Evolutionary conservation across 441 rosid species (phyloP), one percentile per base, ranked within the genome.

Genomic region (Flueggea neowawraea): DNA sequence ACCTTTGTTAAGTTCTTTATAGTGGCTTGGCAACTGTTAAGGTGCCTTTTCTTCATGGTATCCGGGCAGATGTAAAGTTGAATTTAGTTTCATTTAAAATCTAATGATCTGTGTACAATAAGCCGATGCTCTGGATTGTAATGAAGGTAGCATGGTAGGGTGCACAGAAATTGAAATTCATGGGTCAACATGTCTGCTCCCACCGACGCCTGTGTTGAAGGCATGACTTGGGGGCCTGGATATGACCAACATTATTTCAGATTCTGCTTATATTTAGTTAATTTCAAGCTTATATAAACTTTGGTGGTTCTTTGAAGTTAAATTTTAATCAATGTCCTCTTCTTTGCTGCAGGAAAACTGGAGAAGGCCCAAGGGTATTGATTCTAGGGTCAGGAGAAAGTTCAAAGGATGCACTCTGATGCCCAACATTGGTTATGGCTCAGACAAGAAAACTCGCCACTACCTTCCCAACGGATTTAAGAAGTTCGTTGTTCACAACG

Each of bases 301-400:
- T 9, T 47, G 54, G 15, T n/a, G 16, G 15, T 53, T 16, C 5
- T 16, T 16, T 53, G 14, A 22, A 31, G n/a, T 60, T 28, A 22
- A 6, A 15, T 47, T 47, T 10, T 11, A 9, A 14, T 9, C 1
- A 47, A 47, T 47, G 50, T 47, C 0, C 5, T 47, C n/a, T 47
- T 47, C 0, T 5, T 10, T 54, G 33, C 51, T 65, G 51, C 77
- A 87, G 91, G 28, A 61, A 52, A 87, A 58, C 74, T 87, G 91
- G 91, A 55, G 87, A 48, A 81, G 91, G 79, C 91, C 94, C 0
- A 85, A 87, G 86, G 91, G 91, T 80, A 87, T 85, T 64, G 91
- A 87, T 72, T 87, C 95, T 8, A 86, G 95, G 61, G 91, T 85
- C 56, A 75, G 91, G 75, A 83, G 95, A 61, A 87, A 85, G 84